Conservation (phyloP, 495 filamentous ascomycete genomes). For the Glonium stellatum region DNA sequence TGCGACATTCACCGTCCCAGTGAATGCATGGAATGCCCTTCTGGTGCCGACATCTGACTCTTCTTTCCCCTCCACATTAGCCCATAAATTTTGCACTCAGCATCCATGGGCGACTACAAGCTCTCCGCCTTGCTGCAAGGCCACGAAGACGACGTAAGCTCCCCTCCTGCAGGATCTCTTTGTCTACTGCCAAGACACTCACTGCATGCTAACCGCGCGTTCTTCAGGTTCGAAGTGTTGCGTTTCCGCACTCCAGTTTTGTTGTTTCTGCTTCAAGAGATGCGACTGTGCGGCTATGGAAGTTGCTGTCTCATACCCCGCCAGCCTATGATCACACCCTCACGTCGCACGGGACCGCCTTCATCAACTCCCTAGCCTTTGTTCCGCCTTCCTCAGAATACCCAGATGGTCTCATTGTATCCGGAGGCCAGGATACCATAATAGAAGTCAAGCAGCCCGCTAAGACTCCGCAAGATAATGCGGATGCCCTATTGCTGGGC, state of each 20-base stretch:
- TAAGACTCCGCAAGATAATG: constrained; percentile 60
- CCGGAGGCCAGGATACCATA: constrained; percentile 81
- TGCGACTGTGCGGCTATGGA: constrained; percentile 85
- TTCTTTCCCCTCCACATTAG: not conserved
- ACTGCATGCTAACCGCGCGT: constrained; percentile 7
- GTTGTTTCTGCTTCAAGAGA: constrained; percentile 85
- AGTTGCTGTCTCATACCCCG: constrained; percentile 53
- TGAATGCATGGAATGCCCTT: not conserved
- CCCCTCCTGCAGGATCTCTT: not conserved
- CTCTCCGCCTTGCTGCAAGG: constrained; percentile 38
- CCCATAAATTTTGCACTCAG: not conserved
- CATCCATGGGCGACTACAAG: constrained; percentile 38
- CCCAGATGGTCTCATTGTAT: constrained; percentile 76
- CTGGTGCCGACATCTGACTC: not conserved
- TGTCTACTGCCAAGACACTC: not conserved
- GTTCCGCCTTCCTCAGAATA: constrained; percentile 60
- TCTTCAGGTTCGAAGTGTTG: constrained; percentile 76
- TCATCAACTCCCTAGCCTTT: constrained; percentile 79
- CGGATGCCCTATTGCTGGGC: constrained; percentile 77
- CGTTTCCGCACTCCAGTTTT: constrained; percentile 64
- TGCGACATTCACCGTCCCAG: not conserved
- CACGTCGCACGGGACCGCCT: constrained; percentile 65
- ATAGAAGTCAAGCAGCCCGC: constrained; percentile 78
- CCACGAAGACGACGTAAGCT: constrained; percentile 41
- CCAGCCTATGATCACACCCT: constrained; percentile 70